phyloP scores from a whole-genome alignment of 1,139 yeast species.

The Nakaseomyces sp. region DNA sequence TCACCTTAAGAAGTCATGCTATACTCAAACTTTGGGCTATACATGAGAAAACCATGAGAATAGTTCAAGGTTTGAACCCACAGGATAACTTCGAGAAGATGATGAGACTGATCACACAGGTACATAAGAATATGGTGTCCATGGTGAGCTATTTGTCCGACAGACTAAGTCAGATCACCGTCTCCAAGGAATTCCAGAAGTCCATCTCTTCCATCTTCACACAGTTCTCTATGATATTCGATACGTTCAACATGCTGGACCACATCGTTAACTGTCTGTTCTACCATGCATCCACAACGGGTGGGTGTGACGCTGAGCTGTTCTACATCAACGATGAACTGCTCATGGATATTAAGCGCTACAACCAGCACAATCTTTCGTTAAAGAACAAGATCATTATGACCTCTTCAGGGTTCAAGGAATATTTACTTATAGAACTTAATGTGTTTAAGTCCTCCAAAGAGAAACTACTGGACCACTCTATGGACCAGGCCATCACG shows the following conservation, averaged over 20 bases:
- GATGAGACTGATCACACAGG: constrained; percentile 3
- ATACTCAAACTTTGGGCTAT: neutral
- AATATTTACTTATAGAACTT: constrained; percentile 5
- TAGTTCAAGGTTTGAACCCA: neutral
- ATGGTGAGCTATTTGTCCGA: neutral
- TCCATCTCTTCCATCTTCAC: neutral
- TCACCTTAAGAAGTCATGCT: neutral
- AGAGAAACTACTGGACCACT: constrained; percentile 1
- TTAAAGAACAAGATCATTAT: constrained; percentile 7
- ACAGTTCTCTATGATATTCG: constrained; percentile 2
- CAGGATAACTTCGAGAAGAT: neutral
- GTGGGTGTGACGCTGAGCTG: neutral
- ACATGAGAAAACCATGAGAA: constrained; percentile 1
- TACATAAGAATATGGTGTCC: constrained; percentile 2
- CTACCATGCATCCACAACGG: constrained; percentile 2
- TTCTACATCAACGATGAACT: neutral
- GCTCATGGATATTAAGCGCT: constrained; percentile 25
- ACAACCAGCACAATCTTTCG: constrained; percentile 4
- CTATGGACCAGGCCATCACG: constrained; percentile 3
- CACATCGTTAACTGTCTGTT: neutral
- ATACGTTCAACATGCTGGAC: neutral
- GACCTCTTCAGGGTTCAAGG: constrained; percentile 8
- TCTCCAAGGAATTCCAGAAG: neutral
- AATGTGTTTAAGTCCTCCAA: neutral
- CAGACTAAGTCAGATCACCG: neutral